Percentiles rank a stretch among this genome's conserved stretches.
These are phyloP conservation scores for Maudiozyma pseudohumilis DNA, from an alignment of 805 yeast genomes.

Conservation along the genomic window DNA sequence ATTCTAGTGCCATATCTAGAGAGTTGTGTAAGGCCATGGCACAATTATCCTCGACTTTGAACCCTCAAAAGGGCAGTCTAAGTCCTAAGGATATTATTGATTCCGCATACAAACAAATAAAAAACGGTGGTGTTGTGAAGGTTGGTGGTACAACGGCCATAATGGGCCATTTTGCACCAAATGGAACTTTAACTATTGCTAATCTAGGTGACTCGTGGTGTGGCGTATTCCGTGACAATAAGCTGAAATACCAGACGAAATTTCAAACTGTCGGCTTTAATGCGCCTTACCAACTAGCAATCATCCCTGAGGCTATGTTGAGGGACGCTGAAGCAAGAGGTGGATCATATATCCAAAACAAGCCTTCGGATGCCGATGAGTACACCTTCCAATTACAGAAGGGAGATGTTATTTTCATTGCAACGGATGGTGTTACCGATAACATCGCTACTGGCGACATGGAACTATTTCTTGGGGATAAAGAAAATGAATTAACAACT, in stretches of 20 bases:
- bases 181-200: slow-evolving; percentile 49
- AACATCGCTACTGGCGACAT: slow-evolving; percentile 68
- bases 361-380: slow-evolving; percentile 59
- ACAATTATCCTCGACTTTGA: slow-evolving; percentile 12
- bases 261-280: slow-evolving; percentile 83
- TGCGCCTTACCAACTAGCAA: slow-evolving; percentile 85
- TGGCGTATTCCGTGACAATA: slow-evolving; percentile 63
- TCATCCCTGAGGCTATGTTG: slow-evolving; percentile 58
- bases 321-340: slow-evolving; percentile 46
- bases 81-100: slow-evolving; percentile 42
- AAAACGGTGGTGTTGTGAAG: slow-evolving; percentile 47
- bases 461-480: slow-evolving; percentile 54
- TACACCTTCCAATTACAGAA: slow-evolving; percentile 54
- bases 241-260: slow-evolving; percentile 53
- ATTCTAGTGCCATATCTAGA: slow-evolving; percentile 77
- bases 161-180: slow-evolving; percentile 54
- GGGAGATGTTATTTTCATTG: slow-evolving; percentile 72
- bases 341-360: slow-evolving; percentile 57
- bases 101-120: slow-evolving; percentile 46
- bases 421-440: slow-evolving; percentile 92
- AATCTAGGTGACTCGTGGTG: slow-evolving; percentile 95
- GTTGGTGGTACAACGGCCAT: slow-evolving; percentile 96
- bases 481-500: slow-evolving; percentile 13
- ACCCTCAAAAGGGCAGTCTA: slow-evolving; percentile 6
- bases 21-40: slow-evolving; percentile 58